phyloP scores from a whole-genome alignment of 1,284 basidiomycete genomes.

The Malassezia furfur region DNA sequence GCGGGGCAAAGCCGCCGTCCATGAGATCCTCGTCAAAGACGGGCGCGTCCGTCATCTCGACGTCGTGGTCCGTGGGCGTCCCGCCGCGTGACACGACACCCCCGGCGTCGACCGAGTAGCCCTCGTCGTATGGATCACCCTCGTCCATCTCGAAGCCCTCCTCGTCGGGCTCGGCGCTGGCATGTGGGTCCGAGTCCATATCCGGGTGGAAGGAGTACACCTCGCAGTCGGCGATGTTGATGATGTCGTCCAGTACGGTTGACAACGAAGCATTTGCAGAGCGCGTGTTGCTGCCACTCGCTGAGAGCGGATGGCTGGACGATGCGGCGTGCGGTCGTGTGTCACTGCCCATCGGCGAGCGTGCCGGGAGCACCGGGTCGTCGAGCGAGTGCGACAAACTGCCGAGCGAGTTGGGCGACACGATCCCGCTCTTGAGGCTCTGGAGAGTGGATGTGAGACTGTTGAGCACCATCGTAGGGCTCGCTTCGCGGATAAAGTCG shows the following conservation, averaged over 20 bases:
- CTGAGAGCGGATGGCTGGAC: neutral
- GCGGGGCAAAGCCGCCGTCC: slow-evolving; percentile 23
- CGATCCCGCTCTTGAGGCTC: slow-evolving; percentile 30
- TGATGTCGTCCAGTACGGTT: slow-evolving; percentile 77
- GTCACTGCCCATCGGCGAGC: slow-evolving; percentile 2
- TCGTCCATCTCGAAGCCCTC: slow-evolving; percentile 51
- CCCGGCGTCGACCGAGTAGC: slow-evolving; percentile 27
- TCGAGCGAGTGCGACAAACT: slow-evolving; percentile 34
- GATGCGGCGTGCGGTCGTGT: neutral
- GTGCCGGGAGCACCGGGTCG: slow-evolving; percentile 22
- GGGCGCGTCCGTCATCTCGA: slow-evolving; percentile 33
- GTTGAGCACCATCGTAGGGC: slow-evolving; percentile 40
- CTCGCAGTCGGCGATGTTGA: slow-evolving; percentile 82
- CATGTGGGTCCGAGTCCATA: slow-evolving; percentile 88
- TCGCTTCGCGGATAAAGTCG: slow-evolving; percentile 64
- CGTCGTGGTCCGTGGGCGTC: slow-evolving; percentile 37
- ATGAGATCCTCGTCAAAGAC: slow-evolving; percentile 46
- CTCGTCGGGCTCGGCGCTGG: slow-evolving; percentile 52
- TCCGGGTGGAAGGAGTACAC: slow-evolving; percentile 91
- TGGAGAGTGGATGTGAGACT: slow-evolving; percentile 43
- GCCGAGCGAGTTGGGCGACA: slow-evolving; percentile 33
- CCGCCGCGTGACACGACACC: slow-evolving; percentile 20
- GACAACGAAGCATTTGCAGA: slow-evolving; percentile 67
- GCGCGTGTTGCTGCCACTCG: slow-evolving; percentile 8
- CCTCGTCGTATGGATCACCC: slow-evolving; percentile 52